Conservation (phyloP, 202 grass and related monocot species). For the Elaeis oleifera region DNA sequence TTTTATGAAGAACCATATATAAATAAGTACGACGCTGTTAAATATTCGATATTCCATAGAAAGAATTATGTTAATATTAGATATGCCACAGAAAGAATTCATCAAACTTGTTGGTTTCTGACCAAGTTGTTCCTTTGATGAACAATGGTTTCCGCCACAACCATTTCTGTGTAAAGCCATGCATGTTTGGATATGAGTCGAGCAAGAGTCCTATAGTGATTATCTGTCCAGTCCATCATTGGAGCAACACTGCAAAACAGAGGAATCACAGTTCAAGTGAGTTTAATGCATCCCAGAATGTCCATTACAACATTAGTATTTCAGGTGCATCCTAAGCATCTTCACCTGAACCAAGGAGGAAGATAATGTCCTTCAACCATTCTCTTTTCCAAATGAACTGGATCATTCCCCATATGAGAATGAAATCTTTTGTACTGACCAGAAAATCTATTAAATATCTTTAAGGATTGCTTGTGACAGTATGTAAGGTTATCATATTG, state of each 20-base stretch:
- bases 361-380: conserved; percentile 11
- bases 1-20: no score
- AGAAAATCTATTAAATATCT: conserved; percentile 4
- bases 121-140: conserved; percentile 88
- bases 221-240: conserved; percentile 99
- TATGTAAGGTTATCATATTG: neutral
- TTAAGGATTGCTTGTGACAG: neutral
- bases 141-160: conserved; percentile 90
- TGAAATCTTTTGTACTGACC: conserved; percentile 1
- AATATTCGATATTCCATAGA: no score
- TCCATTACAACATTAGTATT: neutral
- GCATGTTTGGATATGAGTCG: conserved; percentile 78
- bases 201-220: conserved; percentile 79
- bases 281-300: conserved; percentile 3
- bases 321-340: neutral
- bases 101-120: conserved; percentile 5
- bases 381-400: neutral
- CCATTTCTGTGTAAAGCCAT: conserved; percentile 98
- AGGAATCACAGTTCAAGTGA: conserved; percentile 1
- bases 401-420: neutral
- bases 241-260: conserved; percentile 57
- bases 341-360: conserved; percentile 74
- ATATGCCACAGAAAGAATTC: neutral
- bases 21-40: no score
- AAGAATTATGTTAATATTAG: no score